These are phyloP conservation scores for Aspergillus baeticus DNA, from an alignment of 495 filamentous ascomycete genomes.

Conservation along the genomic window DNA sequence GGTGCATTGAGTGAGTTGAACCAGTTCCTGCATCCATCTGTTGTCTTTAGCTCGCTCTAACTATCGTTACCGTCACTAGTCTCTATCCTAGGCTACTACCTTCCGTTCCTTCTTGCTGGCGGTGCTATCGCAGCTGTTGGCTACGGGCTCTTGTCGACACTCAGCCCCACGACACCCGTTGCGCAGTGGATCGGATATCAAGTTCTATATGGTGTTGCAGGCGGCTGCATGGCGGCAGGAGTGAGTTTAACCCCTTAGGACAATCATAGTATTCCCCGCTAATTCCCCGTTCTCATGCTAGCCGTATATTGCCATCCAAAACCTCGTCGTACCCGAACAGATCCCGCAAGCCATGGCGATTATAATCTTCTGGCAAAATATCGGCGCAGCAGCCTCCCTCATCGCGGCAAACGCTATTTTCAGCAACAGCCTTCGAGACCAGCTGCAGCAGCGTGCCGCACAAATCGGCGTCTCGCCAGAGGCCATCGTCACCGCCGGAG, in stretches of 20 bases:
- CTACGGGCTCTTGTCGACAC: slow-evolving; percentile 58
- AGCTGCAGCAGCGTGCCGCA: slow-evolving; percentile 26
- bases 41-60: not conserved
- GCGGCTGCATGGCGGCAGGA: slow-evolving; percentile 15
- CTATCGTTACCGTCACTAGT: not conserved
- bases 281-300: slow-evolving; percentile 1
- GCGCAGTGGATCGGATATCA: slow-evolving; percentile 65
- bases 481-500: slow-evolving; percentile 11
- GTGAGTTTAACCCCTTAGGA: not conserved
- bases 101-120: slow-evolving; percentile 56
- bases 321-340: slow-evolving; percentile 34
- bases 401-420: slow-evolving; percentile 3
- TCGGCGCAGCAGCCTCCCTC: slow-evolving; percentile 8
- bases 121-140: slow-evolving; percentile 56
- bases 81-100: slow-evolving; percentile 11
- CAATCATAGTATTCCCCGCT: too few relatives aligned
- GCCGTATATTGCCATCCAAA: slow-evolving; percentile 55
- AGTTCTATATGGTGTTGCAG: slow-evolving; percentile 51
- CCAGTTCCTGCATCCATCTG: not conserved
- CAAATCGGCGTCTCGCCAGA: not conserved
- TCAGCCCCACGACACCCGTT: slow-evolving; percentile 41
- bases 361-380: slow-evolving; percentile 3
- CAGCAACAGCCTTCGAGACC: not conserved
- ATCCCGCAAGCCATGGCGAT: slow-evolving; percentile 43
- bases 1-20: not conserved